These are phyloP conservation scores for Penicillium sp. DNA, from an alignment of 2,329 filamentous ascomycete species.

Conservation along the genomic window DNA sequence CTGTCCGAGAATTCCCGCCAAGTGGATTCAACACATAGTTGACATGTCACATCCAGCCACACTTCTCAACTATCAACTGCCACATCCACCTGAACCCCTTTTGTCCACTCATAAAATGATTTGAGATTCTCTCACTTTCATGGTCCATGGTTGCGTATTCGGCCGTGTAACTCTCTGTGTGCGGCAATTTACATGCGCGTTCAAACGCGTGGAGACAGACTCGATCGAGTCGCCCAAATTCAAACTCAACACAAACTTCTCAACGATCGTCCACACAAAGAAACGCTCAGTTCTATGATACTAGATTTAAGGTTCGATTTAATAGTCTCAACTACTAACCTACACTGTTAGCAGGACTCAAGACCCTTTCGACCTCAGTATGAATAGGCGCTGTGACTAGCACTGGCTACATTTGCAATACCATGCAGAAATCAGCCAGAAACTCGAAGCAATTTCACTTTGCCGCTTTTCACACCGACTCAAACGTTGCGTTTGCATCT, in stretches of 20 bases:
- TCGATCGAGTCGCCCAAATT: background rate
- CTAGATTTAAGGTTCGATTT: too few species aligned
- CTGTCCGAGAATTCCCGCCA: too few species aligned
- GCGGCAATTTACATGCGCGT: background rate
- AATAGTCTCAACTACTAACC: too few species aligned
- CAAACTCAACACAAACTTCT: background rate
- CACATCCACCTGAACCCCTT: too few species aligned
- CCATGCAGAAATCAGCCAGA: background rate
- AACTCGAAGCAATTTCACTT: background rate
- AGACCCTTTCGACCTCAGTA: too few species aligned
- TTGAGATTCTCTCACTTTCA: too few species aligned
- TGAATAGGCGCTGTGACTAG: background rate
- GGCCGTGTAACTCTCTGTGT: slow-evolving; percentile 1
- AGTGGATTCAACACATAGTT: background rate
- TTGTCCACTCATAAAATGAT: too few species aligned
- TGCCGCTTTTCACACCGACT: background rate
- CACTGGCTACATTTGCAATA: background rate
- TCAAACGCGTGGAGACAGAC: background rate
- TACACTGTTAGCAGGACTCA: too few species aligned
- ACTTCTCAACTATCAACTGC: slow-evolving; percentile 1
- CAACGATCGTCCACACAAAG: too few species aligned
- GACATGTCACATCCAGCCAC: slow-evolving; percentile 2
- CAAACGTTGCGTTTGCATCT: background rate
- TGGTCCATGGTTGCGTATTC: background rate
- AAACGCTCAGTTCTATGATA: too few species aligned